Conservation (phyloP, 73 alveolate genomes). For the Paramecium octaurelia region DNA sequence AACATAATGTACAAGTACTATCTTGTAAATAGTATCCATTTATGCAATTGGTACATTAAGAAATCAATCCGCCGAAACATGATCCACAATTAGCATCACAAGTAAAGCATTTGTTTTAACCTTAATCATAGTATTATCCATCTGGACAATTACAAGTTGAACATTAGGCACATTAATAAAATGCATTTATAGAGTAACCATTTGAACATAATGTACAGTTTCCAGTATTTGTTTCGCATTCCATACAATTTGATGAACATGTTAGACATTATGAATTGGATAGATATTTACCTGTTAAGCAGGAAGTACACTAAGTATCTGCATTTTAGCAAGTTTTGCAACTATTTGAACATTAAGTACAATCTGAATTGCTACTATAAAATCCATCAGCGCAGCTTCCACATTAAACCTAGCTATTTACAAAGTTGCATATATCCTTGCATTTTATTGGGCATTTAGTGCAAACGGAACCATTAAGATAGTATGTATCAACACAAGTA, state of each 20-base stretch:
- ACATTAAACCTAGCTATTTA: neutral
- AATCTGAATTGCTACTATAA: neutral
- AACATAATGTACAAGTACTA: neutral
- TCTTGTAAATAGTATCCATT: neutral
- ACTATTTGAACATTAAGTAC: neutral
- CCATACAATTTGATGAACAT: neutral
- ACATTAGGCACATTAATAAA: neutral
- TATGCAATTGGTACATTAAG: neutral
- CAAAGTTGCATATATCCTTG: neutral
- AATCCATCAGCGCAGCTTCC: neutral
- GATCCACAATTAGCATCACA: neutral
- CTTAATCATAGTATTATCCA: neutral
- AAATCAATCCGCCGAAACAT: neutral
- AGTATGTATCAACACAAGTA: neutral
- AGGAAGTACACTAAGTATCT: neutral
- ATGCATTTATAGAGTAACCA: neutral
- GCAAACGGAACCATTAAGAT: neutral
- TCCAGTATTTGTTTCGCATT: neutral
- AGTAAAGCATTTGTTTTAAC: neutral
- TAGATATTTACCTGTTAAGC: neutral
- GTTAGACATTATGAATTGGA: neutral
- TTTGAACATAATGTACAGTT: neutral
- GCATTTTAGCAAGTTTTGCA: neutral
- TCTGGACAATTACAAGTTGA: neutral
- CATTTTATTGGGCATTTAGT: neutral